Percentiles rank a stretch among this genome's conserved stretches.
These are phyloP conservation scores for Mucor racemosus DNA, from an alignment of 371 early-diverging fungal species.

Conservation along the genomic window DNA sequence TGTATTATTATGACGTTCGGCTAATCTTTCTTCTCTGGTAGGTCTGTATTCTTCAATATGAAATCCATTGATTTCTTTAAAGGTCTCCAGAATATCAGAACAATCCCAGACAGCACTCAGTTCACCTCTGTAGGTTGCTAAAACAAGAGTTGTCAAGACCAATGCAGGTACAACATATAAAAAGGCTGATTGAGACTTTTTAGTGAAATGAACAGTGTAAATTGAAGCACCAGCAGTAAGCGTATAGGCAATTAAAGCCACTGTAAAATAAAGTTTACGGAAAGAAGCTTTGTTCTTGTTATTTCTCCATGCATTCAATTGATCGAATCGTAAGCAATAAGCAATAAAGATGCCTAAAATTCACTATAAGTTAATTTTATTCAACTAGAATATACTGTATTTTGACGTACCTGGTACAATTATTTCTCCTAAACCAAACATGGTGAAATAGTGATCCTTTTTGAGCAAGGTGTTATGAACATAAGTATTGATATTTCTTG, in stretches of 20 bases:
- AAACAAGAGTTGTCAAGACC: constrained; percentile 75
- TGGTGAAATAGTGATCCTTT: constrained; percentile 66
- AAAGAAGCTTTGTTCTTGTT: constrained; percentile 9
- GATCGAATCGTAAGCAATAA: constrained; percentile 83
- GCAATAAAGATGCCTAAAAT: constrained; percentile 80
- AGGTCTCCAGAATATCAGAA: constrained; percentile 50
- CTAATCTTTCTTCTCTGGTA: neutral
- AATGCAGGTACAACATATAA: constrained; percentile 90
- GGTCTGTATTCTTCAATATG: constrained; percentile 21
- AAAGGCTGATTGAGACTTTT: constrained; percentile 91
- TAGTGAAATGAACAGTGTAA: constrained; percentile 87
- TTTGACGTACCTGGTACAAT: constrained; percentile 80
- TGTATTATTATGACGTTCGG: neutral
- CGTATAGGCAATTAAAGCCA: constrained; percentile 77
- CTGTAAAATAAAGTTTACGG: constrained; percentile 79
- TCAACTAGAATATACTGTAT: neutral
- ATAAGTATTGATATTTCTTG: constrained; percentile 60
- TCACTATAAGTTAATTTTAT: neutral
- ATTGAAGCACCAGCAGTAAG: constrained; percentile 85
- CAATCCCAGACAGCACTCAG: constrained; percentile 69
- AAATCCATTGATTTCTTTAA: constrained; percentile 24
- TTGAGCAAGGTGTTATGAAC: constrained; percentile 48
- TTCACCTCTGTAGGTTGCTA: constrained; percentile 74
- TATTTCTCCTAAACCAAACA: constrained; percentile 95
- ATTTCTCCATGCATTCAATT: constrained; percentile 42